Evolutionary conservation across 192 early-diverging fungal species (phyloP), one percentile per base, ranked within the genome.

Genomic region (Backusella liffmaniae): DNA sequence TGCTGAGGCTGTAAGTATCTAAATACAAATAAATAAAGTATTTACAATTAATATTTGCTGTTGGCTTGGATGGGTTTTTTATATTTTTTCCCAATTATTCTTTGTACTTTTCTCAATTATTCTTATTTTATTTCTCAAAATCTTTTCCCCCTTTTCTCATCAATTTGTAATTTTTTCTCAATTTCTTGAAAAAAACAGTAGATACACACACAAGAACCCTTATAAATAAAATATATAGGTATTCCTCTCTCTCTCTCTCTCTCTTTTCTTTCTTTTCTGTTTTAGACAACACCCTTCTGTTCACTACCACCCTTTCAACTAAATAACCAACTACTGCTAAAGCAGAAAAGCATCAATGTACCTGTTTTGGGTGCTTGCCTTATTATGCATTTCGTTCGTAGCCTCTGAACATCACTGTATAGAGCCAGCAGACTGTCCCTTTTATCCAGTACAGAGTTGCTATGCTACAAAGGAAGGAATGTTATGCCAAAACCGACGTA

Each of bases 361-460:
- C 70, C 70, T 71, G 5, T 13, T 71, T 49, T 49, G 70, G 67
- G 35, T 77, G 18, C 67, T 77, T 46, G 5, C 35, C 71, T 29
- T 49, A 15, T 29, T 65, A 74, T 26, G 29, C 34, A 26, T 69
- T 42, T 71, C 26, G 23, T 16, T 44, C 23, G 36, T 35, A 30
- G 35, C 51, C 26, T 59, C 21, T 30, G 34, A 78, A 53, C 62
- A 66, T 10, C 80, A 77, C 32, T 82, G 80, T 37, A 21, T 65
- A 56, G 76, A 82, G 29, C 71, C 67, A 4, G 35, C 73, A 13
- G 68, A 82, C 44, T 82, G 80, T 30, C 80, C 76, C 9, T 67
- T 77, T 12, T 82, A 82, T 56, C 80, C 80, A 21, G 66, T 77
- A 0, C 71, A 82, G 32, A 69, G 66, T 39, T 82, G 80, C 35